A percentile compares a stretch with the other conserved stretches of the same genome.
Evolutionary conservation across 2,329 filamentous ascomycete species (phyloP).

Genomic region (Pyricularia grisea): DNA sequence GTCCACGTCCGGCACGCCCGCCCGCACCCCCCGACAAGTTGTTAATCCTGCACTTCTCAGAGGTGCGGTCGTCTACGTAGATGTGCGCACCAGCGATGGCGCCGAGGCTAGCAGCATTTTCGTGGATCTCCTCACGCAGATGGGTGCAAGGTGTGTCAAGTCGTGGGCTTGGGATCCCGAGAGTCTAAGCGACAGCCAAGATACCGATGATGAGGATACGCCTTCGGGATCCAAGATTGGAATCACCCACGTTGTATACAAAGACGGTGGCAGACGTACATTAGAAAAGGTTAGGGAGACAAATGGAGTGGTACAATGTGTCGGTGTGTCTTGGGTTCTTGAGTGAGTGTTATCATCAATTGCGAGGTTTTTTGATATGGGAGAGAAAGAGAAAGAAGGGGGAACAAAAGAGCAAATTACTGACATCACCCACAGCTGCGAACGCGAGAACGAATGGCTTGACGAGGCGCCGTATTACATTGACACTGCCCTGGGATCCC

Average conservation of each 20-base stretch:
- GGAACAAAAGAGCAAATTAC: slow-evolving; percentile 11
- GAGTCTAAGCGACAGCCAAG: slow-evolving; percentile 16
- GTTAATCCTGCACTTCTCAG: slow-evolving; percentile 46
- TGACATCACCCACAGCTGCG: slow-evolving; percentile 43
- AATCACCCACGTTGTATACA: slow-evolving; percentile 85
- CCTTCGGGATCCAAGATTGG: slow-evolving; percentile 42
- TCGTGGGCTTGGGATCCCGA: slow-evolving; percentile 64
- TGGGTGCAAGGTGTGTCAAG: slow-evolving; percentile 74
- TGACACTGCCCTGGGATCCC: slow-evolving; percentile 56
- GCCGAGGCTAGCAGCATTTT: slow-evolving; percentile 76
- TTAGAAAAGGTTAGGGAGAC: slow-evolving; percentile 70
- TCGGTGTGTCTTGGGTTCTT: slow-evolving; percentile 81
- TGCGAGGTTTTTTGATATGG: background rate
- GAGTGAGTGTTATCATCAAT: slow-evolving; percentile 50
- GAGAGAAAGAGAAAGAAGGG: slow-evolving; percentile 10
- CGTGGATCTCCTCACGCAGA: slow-evolving; percentile 61
- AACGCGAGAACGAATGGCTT: slow-evolving; percentile 67
- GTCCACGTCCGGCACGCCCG: slow-evolving; percentile 46
- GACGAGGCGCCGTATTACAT: slow-evolving; percentile 63
- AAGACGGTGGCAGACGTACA: slow-evolving; percentile 73
- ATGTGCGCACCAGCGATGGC: slow-evolving; percentile 75
- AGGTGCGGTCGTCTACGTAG: slow-evolving; percentile 71
- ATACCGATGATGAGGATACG: slow-evolving; percentile 6
- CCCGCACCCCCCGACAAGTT: slow-evolving; percentile 45
- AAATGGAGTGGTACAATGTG: slow-evolving; percentile 69